Evolutionary conservation across 192 early-diverging fungal genomes (phyloP).

Genomic region (Nowakowskiella sp.): DNA sequence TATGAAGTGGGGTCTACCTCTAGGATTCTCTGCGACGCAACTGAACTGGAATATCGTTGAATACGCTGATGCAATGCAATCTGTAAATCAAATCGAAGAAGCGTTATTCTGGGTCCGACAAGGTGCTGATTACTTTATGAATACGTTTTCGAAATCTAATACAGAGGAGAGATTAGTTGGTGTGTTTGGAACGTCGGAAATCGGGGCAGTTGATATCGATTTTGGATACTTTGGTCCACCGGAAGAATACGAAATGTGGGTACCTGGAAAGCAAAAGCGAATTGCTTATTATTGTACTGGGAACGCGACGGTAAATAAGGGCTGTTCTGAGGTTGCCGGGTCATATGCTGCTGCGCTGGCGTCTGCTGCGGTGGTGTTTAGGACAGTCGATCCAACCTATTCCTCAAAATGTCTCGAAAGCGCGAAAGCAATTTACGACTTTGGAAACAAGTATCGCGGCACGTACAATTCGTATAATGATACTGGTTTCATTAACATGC

Average conservation of each 20-base stretch:
- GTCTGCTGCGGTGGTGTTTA: conserved; percentile 9
- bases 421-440: conserved; percentile 14
- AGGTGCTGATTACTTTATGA: conserved; percentile 24
- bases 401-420: conserved; percentile 11
- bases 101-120: conserved; percentile 15
- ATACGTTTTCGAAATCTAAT: conserved; percentile 11
- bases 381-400: conserved; percentile 11
- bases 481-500: conserved; percentile 4
- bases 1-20: conserved; percentile 50
- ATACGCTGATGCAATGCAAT: conserved; percentile 35
- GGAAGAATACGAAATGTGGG: conserved; percentile 19
- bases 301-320: conserved; percentile 11
- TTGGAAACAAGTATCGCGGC: conserved; percentile 15
- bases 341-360: conserved; percentile 18
- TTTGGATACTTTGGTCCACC: conserved; percentile 28
- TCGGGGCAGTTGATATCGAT: conserved; percentile 10
- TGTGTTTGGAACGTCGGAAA: conserved; percentile 7
- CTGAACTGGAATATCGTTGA: conserved; percentile 40
- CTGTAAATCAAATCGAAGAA: conserved; percentile 16
- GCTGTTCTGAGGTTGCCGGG: conserved; percentile 23
- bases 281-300: conserved; percentile 14
- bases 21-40: conserved; percentile 35
- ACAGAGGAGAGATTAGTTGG: conserved; percentile 17
- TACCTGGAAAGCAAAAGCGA: not conserved
- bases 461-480: conserved; percentile 4